Evolutionary conservation across 257 asterid species (phyloP).

Genomic region (Jacaranda copaia): DNA sequence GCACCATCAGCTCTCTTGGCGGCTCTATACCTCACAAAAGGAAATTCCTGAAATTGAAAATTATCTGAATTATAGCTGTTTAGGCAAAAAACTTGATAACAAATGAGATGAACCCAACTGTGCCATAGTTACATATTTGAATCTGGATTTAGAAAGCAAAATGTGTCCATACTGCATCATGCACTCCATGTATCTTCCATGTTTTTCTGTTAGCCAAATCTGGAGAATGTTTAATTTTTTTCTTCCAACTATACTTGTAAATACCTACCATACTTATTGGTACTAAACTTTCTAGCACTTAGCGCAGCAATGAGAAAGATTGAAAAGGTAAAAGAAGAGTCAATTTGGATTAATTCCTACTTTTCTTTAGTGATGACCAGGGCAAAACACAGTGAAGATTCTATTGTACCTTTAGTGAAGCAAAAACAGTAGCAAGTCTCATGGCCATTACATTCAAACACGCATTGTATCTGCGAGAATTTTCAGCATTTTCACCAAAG

Average conservation of each 20-base stretch:
- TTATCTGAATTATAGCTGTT: neutral
- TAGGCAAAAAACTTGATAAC: slow-evolving; percentile 16
- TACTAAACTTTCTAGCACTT: neutral
- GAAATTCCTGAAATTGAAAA: slow-evolving; percentile 71
- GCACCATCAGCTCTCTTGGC: slow-evolving; percentile 61
- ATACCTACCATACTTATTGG: neutral
- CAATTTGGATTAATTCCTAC: slow-evolving; percentile 13
- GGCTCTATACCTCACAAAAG: slow-evolving; percentile 80
- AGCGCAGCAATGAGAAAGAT: neutral
- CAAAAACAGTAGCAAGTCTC: slow-evolving; percentile 93
- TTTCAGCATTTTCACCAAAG: slow-evolving; percentile 73
- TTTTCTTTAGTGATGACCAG: slow-evolving; percentile 16
- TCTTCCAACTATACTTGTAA: slow-evolving; percentile 15
- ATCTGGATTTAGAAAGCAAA: slow-evolving; percentile 8
- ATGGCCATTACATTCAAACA: slow-evolving; percentile 82
- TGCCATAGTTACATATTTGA: slow-evolving; percentile 29
- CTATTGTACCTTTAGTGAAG: slow-evolving; percentile 84
- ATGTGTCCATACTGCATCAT: neutral
- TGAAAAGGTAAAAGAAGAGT: slow-evolving; percentile 3
- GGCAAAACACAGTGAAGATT: slow-evolving; percentile 21
- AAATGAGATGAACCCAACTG: slow-evolving; percentile 7
- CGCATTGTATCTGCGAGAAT: slow-evolving; percentile 58
- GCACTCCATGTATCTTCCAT: neutral
- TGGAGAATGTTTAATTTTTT: neutral
- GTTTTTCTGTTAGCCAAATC: neutral